These are phyloP conservation scores for Exophiala sp. DNA, from an alignment of 2,329 filamentous ascomycete species.

Conservation along the genomic window DNA sequence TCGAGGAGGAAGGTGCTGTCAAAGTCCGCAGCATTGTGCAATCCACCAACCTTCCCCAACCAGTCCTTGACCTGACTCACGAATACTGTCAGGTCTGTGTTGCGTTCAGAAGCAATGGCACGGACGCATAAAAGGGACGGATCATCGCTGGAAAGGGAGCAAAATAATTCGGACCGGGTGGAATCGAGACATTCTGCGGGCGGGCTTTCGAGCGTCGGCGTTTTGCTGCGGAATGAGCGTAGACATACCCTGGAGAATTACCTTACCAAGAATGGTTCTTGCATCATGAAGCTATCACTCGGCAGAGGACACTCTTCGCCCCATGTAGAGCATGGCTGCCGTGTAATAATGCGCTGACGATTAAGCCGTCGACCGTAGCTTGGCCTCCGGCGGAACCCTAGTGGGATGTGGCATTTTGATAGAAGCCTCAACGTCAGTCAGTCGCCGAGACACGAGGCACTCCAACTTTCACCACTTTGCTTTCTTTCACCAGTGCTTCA, in stretches of 20 bases:
- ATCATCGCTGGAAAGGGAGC: too few relatives aligned
- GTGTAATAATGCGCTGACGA: too few relatives aligned
- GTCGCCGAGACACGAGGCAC: background rate
- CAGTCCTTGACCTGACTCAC: slow-evolving; percentile 89
- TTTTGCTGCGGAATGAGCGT: background rate
- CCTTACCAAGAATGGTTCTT: background rate
- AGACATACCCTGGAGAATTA: background rate
- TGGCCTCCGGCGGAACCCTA: too few relatives aligned
- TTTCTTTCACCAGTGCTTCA: too few relatives aligned
- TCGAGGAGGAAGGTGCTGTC: slow-evolving; percentile 95
- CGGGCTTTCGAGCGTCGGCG: slow-evolving; percentile 1
- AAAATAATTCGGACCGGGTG: background rate
- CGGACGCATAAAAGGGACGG: slow-evolving; percentile 61
- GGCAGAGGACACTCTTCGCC: too few relatives aligned
- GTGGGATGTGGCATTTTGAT: too few relatives aligned
- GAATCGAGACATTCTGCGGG: background rate
- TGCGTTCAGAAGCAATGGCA: slow-evolving; percentile 90
- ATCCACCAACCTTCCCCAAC: slow-evolving; percentile 87
- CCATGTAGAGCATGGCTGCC: too few relatives aligned
- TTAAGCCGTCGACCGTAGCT: too few relatives aligned
- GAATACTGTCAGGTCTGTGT: slow-evolving; percentile 94
- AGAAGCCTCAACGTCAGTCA: background rate
- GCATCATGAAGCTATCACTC: too few relatives aligned
- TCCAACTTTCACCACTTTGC: too few relatives aligned
- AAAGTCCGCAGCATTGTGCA: slow-evolving; percentile 97